Evolutionary conservation across 1,284 basidiomycete species (phyloP).

Genomic region (Cryptococcus sp.): DNA sequence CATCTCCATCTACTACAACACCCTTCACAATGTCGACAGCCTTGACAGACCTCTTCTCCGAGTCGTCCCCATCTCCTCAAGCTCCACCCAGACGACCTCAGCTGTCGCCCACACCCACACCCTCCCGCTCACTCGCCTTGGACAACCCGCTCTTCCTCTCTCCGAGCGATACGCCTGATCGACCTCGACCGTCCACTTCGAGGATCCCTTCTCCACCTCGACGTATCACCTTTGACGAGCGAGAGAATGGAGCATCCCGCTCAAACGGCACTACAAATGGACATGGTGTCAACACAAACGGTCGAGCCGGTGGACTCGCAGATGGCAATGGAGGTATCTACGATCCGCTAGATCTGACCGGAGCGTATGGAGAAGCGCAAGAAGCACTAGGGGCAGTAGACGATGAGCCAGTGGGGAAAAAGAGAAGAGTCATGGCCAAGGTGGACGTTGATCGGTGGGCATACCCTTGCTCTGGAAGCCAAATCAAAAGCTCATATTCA

Average conservation of each 20-base stretch:
- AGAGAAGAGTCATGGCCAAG: constrained; percentile 55
- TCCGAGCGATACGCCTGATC: constrained; percentile 4
- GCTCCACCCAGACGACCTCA: not conserved
- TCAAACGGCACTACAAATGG: not conserved
- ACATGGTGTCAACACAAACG: not conserved
- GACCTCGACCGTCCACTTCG: not conserved
- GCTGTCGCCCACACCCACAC: not conserved
- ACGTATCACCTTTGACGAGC: not conserved
- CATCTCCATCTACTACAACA: no score
- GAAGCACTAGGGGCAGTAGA: constrained; percentile 21
- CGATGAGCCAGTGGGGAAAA: constrained; percentile 45
- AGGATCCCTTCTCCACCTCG: not conserved
- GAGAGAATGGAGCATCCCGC: no score
- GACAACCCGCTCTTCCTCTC: constrained; percentile 1
- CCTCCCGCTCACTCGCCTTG: not conserved
- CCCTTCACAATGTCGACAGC: not conserved
- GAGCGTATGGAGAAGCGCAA: not conserved
- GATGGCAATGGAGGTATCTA: not conserved
- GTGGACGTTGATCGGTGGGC: constrained; percentile 62
- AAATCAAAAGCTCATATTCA: constrained; percentile 14
- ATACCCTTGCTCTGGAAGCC: not conserved
- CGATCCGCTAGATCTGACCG: constrained; percentile 1
- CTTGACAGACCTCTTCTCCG: constrained; percentile 2
- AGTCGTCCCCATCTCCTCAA: not conserved
- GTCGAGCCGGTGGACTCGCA: not conserved